Evolutionary conservation across 495 filamentous ascomycete genomes (phyloP), one percentile per base, ranked within the genome.

Genomic region (Glutinoglossum americanum): DNA sequence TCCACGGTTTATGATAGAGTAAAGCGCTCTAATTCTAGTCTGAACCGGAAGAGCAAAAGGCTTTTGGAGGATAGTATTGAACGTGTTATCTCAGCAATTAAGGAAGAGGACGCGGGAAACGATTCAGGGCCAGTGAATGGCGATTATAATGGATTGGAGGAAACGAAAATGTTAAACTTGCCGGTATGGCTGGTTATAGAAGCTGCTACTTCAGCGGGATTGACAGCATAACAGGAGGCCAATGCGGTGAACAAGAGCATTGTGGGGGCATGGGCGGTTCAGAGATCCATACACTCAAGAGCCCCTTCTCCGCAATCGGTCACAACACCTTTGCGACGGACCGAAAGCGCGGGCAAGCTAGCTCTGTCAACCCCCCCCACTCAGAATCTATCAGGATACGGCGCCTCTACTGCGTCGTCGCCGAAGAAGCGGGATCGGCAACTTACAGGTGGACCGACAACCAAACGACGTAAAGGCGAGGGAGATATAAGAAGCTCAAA

Each of bases 21-120:
- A 61, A 85, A 86, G 63, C 73, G 73, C 60, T 93, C 87, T 3
- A 95, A 94, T 64, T 94, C 88, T 0, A 85, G 81, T 60, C 66
- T 94, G 39, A 86, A 84, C 49, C 73, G 89, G 15, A 82, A 82
- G 61, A 85, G 83, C 7, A 94, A 92, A 69, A 79, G 77, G 56
- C 71, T 82, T 15, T 69, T 98, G 15, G 85, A 94, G 65, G 82
- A 88, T 62, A 84, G 86, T 51, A 85, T 97, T 61, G 88, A 94
- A 64, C 74, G 87, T 23, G 85, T 93, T 1, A 72, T 98, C 30
- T 79, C 79, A 25, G 79, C 90, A 15, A 65, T 94, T 11, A 79
- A 77, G 54, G 75, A 80, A 60, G 85, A 93, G 57, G 63, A 71
- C 51, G 65, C 60, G 23, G 53, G 33, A 11, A 72, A 76, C 35